Evolutionary conservation across 1,284 basidiomycete genomes (phyloP), one percentile per base, ranked within the genome.

Genomic region (Volvariella volvacea): DNA sequence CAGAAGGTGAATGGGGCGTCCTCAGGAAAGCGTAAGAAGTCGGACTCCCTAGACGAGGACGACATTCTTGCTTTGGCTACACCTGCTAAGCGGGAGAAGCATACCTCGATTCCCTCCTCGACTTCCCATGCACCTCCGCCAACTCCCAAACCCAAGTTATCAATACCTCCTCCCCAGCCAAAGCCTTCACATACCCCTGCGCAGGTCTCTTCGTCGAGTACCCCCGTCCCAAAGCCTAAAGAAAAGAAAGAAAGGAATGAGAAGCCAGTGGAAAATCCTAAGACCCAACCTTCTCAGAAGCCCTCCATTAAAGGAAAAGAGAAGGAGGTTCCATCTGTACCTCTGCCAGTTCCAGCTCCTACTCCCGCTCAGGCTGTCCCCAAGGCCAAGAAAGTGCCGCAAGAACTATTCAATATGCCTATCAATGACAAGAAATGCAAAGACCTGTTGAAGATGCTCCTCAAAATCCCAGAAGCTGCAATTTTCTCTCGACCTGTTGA

Each of bases 401-500:
- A 63, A 12, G 4, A 66, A 9, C 55, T 60, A n/a, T 50, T 53
- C 15, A 61, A 64, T 37, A 48, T 62, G 0, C 75, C 82, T 4
- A 64, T 90, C 55, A 86, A 83, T 59, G 80, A 79, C 57, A 88
- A 80, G 71, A 92, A 92, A 60, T 89, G 85, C 55, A 83, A 76
- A 58, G 79, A 83, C 1, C 60, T 95, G 19, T 55, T 97, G 50
- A 81, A 76, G 56, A 66, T 56, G 21, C 57, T 97, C 21, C 63
- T 70, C 48, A 88, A 81, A 59, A 62, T 86, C 22, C 76, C 83
- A 1, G 84, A 90, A 55, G 79, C 84, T 10, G 62, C 67, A 22
- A 87, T 95, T 49, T 99, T 99, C 68, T 59, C 77, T 33, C 72
- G 75, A 15, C 92, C 95, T 1, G 95, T 99, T 12, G 88, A 99